Base-by-base conservation (phyloP, 169 alveolate genomes). In the Miamiensis avidus region DNA sequence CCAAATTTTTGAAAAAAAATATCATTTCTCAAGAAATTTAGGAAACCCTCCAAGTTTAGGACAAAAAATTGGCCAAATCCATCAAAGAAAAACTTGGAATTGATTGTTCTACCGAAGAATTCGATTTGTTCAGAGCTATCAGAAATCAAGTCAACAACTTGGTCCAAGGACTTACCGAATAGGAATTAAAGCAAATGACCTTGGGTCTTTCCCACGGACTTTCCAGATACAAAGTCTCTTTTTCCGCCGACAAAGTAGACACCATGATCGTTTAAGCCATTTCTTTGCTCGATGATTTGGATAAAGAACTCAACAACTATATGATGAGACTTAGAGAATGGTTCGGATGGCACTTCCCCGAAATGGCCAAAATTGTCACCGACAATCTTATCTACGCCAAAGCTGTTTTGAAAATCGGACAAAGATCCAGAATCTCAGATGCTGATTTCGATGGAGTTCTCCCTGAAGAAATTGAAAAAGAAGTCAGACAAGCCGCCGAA, bases 291-390 rank as follows among this genome's bases (percentile, higher is more conserved):
- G 99, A 98, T 94, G 96, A 92, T 76, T 93, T 98, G 82, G 99
- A 99, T 83, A 98, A 98, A 92, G 99, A 98, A 89, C 94, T 99
- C 76, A 99, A 99, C 94, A 98, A 98, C 95, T 99, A 98, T 85
- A 99, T 99, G 31, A 99, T 99, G 99, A 97, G 99, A 81, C 96
- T 99, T 30, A 97, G 98, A 91, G 99, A 96, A 86, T 97, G 99
- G 99, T 99, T 99, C 91, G 99, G 99, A 34, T 99, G 99, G 99
- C 99, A 99, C 92, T 99, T 99, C 96, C 99, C 99, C 33, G 99
- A 99, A 93, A 97, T 98, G 30, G 97, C 98, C n/a, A 98, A 97
- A 92, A 98, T 98, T 72, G 97, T 98, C 83, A 90, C 99, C 31
- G 99, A 98, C 88, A 98, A 97, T 91, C 92, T 95, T 74, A 92